Evolutionary conservation across 73 alveolate species (phyloP).

Genomic region (Tetrahymena borealis): DNA sequence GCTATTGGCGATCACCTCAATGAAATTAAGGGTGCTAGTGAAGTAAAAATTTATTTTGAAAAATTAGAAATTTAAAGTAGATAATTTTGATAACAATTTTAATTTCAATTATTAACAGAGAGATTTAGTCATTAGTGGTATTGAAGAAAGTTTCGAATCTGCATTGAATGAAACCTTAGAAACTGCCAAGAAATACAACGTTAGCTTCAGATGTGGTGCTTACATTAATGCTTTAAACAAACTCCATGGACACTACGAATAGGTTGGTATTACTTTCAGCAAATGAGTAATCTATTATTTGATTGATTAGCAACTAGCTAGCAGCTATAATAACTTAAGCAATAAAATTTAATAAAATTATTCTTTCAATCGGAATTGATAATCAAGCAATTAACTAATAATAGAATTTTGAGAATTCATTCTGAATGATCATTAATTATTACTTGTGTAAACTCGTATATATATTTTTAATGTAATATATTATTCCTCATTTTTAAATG

Average conservation of each 20-base stretch:
- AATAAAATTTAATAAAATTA: background rate
- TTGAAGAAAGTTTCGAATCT: slow-evolving; percentile 36
- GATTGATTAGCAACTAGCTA: no score
- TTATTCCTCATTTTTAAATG: no score
- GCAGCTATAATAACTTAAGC: no score
- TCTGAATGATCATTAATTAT: no score
- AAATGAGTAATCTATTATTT: no score
- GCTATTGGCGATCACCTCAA: slow-evolving; percentile 13
- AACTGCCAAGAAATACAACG: slow-evolving; percentile 34
- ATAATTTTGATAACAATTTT: background rate
- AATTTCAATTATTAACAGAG: background rate
- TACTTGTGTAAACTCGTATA: no score
- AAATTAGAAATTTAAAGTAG: background rate
- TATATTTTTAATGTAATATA: no score
- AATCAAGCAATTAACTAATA: no score
- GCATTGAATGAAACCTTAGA: slow-evolving; percentile 28
- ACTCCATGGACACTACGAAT: slow-evolving; percentile 46
- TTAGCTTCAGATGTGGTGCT: slow-evolving; percentile 68
- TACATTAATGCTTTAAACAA: slow-evolving; percentile 62
- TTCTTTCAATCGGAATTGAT: no score
- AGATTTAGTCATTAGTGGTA: slow-evolving; percentile 43
- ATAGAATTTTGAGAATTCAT: no score
- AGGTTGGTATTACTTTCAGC: slow-evolving; percentile 21
- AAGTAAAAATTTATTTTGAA: background rate
- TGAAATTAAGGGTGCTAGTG: slow-evolving; percentile 60